Conservation (phyloP, 306 rosid species). For the Rubus parviflorus region DNA sequence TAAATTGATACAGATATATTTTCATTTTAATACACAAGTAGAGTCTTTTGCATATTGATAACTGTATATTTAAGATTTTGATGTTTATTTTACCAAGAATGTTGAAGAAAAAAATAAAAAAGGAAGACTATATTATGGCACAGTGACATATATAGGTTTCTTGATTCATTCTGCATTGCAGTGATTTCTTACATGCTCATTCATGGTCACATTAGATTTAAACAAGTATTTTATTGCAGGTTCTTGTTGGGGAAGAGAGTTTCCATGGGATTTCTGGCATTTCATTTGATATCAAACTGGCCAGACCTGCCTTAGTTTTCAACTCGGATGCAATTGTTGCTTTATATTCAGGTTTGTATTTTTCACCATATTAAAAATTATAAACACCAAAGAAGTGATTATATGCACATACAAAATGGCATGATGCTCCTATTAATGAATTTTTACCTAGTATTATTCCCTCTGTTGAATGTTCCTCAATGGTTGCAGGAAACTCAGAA, state of each 20-base stretch:
- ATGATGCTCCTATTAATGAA: not conserved
- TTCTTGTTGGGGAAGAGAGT: slow-evolving; percentile 68
- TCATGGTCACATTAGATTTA: not conserved
- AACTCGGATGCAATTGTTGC: slow-evolving; percentile 42
- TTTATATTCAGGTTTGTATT: slow-evolving; percentile 51
- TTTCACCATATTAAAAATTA: not conserved
- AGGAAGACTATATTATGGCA: not conserved
- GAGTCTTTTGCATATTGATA: not conserved
- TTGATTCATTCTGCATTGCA: not conserved
- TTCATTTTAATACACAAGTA: not conserved
- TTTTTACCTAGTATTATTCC: not conserved
- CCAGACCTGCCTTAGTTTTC: slow-evolving; percentile 61
- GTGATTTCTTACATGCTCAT: not conserved
- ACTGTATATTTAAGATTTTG: not conserved
- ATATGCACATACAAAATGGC: not conserved
- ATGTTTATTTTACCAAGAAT: not conserved
- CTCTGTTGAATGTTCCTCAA: not conserved
- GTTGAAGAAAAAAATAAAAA: not conserved
- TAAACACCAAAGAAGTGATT: not conserved
- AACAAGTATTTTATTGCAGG: slow-evolving; percentile 41
- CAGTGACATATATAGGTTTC: not conserved
- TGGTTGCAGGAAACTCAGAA: slow-evolving; percentile 59
- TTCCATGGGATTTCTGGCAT: slow-evolving; percentile 75
- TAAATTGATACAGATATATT: not conserved
- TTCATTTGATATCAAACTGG: slow-evolving; percentile 71